These are phyloP conservation scores for Lavandula angustifolia DNA, from an alignment of 257 asterid genomes.

Conservation along the genomic window DNA sequence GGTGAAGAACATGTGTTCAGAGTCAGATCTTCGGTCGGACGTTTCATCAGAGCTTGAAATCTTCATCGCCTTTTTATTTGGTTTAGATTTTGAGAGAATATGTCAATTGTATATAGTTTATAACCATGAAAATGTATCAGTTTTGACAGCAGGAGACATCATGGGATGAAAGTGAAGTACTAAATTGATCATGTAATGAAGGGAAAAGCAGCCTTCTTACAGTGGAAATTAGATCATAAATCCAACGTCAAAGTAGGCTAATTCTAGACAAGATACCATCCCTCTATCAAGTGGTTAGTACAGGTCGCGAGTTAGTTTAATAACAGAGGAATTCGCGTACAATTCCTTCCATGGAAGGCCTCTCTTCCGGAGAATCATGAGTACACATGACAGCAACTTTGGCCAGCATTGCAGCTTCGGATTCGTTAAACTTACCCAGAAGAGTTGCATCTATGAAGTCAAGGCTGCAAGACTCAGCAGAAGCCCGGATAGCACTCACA, in stretches of 20 bases:
- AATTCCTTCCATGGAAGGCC: constrained; percentile 65
- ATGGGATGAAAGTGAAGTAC: background rate
- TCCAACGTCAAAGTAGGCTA: constrained; percentile 31
- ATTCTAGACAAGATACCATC: constrained; percentile 22
- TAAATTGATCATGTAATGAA: background rate
- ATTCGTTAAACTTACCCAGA: constrained; percentile 50
- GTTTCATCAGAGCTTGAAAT: constrained; percentile 47
- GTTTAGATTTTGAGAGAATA: constrained; percentile 9
- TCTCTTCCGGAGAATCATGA: constrained; percentile 66
- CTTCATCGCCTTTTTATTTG: background rate
- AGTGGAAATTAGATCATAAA: constrained; percentile 3
- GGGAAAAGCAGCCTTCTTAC: constrained; percentile 25
- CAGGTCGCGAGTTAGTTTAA: constrained; percentile 26
- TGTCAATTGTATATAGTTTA: constrained; percentile 37
- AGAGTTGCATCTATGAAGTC: constrained; percentile 68
- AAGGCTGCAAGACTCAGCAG: constrained; percentile 55
- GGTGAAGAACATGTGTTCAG: constrained; percentile 73
- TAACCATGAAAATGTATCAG: constrained; percentile 7
- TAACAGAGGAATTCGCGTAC: constrained; percentile 39
- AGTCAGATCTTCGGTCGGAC: constrained; percentile 55
- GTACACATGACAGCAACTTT: constrained; percentile 65
- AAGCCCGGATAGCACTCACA: constrained; percentile 47
- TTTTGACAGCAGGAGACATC: background rate
- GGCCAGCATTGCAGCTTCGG: constrained; percentile 55
- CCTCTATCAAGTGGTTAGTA: constrained; percentile 38